Evolutionary conservation across 768 basidiomycete genomes (phyloP), one percentile per base, ranked within the genome.

Genomic region (Suillus americanus): DNA sequence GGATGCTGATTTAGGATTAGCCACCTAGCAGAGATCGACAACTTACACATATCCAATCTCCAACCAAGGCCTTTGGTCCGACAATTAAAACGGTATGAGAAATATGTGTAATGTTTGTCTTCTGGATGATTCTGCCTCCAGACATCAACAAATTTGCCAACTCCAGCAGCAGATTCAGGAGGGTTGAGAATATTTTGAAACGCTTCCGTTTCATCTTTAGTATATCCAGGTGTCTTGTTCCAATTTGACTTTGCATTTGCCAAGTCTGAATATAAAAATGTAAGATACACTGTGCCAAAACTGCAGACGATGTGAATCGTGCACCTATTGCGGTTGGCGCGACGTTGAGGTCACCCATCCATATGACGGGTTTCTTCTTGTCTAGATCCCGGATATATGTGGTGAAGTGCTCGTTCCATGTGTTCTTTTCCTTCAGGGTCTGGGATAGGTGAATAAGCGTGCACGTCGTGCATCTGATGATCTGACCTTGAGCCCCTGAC

Each of bases 141-240:
- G 45, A 93, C 78, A 68, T 96, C 94, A 51, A 92, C 80, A 61
- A 95, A 90, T 72, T 81, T 81, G 62, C 79, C 75, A 7, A 78
- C 74, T 28, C 69, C 77, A 41, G 68, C 64, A 6, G 78, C 70
- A 2, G 75, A 64, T 5, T 77, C 75, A 6, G 85, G 77, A 7
- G 89, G 81, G 56, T 84, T 77, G 0, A 96, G 81, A 53, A 95
- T 87, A 20, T 84, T 82, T 63, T 82, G 84, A 74, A 90, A 95
- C 0, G 89, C 86, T 5, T 86, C 83, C 12, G 90, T 93, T 77
- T 96, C 94, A 9, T 83, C 86, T 70, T 91, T 86, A 0, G 94
- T 95, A 73, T 93, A 92, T 0, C 94, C 94, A 2, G 94, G 80
- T 0, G 90, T 87, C 73, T 95, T 95, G 75, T 95, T 94, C 92